Evolutionary conservation across 257 asterid species (phyloP).

Genomic region (Rauvolfia tetraphylla): DNA sequence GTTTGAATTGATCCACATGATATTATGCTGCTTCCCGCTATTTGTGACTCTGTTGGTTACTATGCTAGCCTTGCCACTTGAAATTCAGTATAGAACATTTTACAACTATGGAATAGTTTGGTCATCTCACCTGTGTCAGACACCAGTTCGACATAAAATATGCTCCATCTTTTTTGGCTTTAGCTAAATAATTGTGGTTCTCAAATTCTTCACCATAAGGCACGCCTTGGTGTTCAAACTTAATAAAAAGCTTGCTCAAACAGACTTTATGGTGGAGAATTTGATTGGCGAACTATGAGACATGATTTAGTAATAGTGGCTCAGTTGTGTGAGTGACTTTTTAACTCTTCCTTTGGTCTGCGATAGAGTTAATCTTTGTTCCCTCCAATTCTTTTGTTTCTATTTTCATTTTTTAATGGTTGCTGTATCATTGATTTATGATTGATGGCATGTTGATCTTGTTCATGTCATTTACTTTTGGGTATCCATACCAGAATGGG

Average conservation of each 20-base stretch:
- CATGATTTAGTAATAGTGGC: background rate
- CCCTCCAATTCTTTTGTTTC: background rate
- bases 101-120: too few relatives aligned
- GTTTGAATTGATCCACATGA: background rate
- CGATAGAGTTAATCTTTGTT: background rate
- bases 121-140: background rate
- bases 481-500: constrained; percentile 55
- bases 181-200: background rate
- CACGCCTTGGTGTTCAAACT: too few relatives aligned
- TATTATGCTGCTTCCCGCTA: too few relatives aligned
- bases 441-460: constrained; percentile 2
- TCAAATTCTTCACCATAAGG: too few relatives aligned
- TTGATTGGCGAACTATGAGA: background rate
- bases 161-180: background rate
- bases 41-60: background rate
- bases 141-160: background rate
- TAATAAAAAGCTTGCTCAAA: too few relatives aligned
- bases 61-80: background rate
- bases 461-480: constrained; percentile 8
- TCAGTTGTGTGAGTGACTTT: background rate
- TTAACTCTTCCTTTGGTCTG: background rate
- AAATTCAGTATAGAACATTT: too few relatives aligned
- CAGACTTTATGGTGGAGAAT: background rate
- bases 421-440: background rate
- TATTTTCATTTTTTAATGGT: background rate